Evolutionary conservation across 306 rosid genomes (phyloP).

Genomic region (cucumber (Cucumis sativus)): DNA sequence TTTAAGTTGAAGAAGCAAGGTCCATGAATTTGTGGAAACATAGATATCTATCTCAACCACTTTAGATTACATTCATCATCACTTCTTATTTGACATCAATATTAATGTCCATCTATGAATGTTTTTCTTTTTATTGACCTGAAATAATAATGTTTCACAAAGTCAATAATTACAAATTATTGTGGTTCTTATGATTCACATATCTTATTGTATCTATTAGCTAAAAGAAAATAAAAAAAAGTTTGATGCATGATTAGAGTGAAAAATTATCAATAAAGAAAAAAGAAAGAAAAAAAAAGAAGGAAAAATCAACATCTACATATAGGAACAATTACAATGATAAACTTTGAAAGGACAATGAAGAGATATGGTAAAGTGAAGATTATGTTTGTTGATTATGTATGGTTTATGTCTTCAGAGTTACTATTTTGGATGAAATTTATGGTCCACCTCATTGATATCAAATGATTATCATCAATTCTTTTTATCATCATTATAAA

Average conservation of each 20-base stretch:
- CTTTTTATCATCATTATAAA: neutral
- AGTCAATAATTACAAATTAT: neutral
- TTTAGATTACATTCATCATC: neutral
- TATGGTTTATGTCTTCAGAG: neutral
- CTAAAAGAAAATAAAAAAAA: neutral
- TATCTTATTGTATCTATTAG: neutral
- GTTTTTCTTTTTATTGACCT: neutral
- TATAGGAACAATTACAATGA: neutral
- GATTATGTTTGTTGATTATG: conserved; percentile 1
- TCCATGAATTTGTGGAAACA: neutral
- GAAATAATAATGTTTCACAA: neutral
- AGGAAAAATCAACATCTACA: neutral
- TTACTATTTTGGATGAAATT: neutral
- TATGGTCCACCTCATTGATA: neutral
- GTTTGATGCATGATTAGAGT: neutral
- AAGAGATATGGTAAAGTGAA: neutral
- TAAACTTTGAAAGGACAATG: neutral
- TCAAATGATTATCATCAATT: neutral
- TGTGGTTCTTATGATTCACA: neutral
- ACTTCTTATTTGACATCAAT: neutral
- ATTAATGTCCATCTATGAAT: neutral
- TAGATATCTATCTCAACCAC: neutral
- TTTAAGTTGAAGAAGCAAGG: neutral
- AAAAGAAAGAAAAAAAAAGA: neutral
- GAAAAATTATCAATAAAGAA: neutral